Conservation (phyloP, 345 rosid genomes). For the Firmiana major region DNA sequence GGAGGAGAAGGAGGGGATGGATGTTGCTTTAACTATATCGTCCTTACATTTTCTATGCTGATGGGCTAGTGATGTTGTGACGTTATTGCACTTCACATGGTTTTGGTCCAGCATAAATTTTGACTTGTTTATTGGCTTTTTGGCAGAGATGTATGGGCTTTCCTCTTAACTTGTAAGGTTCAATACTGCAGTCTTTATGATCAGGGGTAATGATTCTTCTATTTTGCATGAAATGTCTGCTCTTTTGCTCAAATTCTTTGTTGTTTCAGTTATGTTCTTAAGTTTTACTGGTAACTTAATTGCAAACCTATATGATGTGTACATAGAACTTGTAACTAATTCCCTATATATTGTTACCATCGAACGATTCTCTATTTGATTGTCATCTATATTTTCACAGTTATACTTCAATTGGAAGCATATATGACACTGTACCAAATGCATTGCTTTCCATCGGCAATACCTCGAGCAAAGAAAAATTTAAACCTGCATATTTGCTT, state of each 20-base stretch:
- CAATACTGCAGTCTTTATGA: conserved; percentile 96
- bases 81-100: neutral
- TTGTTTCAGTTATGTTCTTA: neutral
- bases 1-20: neutral
- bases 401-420: conserved; percentile 95
- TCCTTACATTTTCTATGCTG: neutral
- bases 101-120: neutral
- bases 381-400: conserved; percentile 34
- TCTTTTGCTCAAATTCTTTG: neutral
- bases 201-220: conserved; percentile 63
- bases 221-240: conserved; percentile 15
- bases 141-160: conserved; percentile 97
- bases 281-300: neutral
- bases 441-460: conserved; percentile 52
- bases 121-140: conserved; percentile 26
- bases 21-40: neutral
- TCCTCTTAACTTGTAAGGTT: conserved; percentile 83
- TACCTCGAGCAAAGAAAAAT: conserved; percentile 47
- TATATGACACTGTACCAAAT: conserved; percentile 91
- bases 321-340: neutral
- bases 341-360: neutral
- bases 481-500: conserved; percentile 94
- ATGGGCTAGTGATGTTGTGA: neutral
- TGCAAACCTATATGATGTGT: neutral
- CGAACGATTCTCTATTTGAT: neutral